Percentiles rank a stretch among this genome's conserved stretches.
Conservation (phyloP, 352 stramenopile genomes). For the Phytopythium oedochilum region DNA sequence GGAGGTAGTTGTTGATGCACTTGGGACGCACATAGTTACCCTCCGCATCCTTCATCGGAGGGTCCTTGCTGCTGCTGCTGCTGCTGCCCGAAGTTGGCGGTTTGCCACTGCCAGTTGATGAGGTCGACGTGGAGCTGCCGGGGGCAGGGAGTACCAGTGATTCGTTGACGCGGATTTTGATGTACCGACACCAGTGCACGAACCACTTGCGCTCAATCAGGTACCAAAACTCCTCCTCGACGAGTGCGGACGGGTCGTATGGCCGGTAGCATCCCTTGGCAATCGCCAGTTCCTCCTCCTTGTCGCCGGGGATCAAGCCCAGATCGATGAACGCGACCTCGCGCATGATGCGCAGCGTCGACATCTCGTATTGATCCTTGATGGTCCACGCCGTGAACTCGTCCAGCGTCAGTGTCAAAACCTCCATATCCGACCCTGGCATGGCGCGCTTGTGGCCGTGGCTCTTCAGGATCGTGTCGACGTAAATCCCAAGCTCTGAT, state of each 20-base stretch:
- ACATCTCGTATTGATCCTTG: slow-evolving; percentile 76
- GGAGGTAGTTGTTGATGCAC: slow-evolving; percentile 76
- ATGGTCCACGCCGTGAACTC: slow-evolving; percentile 66
- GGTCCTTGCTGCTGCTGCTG: slow-evolving; percentile 35
- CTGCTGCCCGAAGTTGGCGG: slow-evolving; percentile 21
- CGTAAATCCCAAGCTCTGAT: slow-evolving; percentile 73
- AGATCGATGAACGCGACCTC: slow-evolving; percentile 84
- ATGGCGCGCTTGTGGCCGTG: slow-evolving; percentile 35
- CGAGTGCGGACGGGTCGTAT: slow-evolving; percentile 60
- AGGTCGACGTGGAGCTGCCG: slow-evolving; percentile 4
- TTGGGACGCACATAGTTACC: slow-evolving; percentile 79
- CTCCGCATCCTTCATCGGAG: slow-evolving; percentile 70
- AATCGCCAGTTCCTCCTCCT: slow-evolving; percentile 76
- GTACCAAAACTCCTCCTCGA: slow-evolving; percentile 85
- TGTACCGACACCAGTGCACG: slow-evolving; percentile 83
- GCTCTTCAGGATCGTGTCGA: slow-evolving; percentile 68
- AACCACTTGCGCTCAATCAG: slow-evolving; percentile 83
- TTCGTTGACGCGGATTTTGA: slow-evolving; percentile 41
- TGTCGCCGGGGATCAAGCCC: slow-evolving; percentile 59
- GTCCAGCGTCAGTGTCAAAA: slow-evolving; percentile 47
- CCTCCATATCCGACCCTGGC: slow-evolving; percentile 21
- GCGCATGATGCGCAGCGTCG: slow-evolving; percentile 74
- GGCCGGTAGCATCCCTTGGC: slow-evolving; percentile 67
- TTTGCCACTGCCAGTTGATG: slow-evolving; percentile 25
- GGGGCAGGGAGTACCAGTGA: slow-evolving; percentile 14